phyloP scores from a whole-genome alignment of 371 early-diverging fungal genomes.

The Mortierella sp. region DNA sequence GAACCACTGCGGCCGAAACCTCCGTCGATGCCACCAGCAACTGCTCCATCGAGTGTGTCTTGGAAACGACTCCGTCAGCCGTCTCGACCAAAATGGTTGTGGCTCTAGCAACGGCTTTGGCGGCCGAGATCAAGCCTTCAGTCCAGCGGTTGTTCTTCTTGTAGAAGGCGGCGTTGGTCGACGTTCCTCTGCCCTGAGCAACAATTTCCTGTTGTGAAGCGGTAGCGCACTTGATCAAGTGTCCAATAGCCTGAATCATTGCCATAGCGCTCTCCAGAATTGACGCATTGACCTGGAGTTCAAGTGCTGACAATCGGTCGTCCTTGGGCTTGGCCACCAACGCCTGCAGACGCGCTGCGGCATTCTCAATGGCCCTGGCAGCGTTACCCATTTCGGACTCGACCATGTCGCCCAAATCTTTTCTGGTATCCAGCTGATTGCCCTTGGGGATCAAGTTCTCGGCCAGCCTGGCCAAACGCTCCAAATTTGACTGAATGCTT shows the following conservation, averaged over 20 bases:
- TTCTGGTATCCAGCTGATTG: slow-evolving; percentile 58
- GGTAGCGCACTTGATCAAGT: slow-evolving; percentile 94
- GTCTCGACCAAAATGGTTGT: slow-evolving; percentile 93
- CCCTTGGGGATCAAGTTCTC: slow-evolving; percentile 78
- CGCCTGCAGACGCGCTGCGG: slow-evolving; percentile 82
- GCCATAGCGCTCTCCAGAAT: slow-evolving; percentile 92
- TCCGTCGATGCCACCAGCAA: slow-evolving; percentile 96
- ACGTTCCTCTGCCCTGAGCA: slow-evolving; percentile 87
- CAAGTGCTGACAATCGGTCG: slow-evolving; percentile 73
- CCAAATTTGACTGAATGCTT: slow-evolving; percentile 78
- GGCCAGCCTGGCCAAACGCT: slow-evolving; percentile 76
- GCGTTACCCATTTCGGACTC: slow-evolving; percentile 95
- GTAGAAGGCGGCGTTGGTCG: slow-evolving; percentile 93
- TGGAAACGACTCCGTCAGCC: slow-evolving; percentile 95
- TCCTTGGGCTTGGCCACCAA: slow-evolving; percentile 82
- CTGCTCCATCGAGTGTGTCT: slow-evolving; percentile 91
- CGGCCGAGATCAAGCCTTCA: slow-evolving; percentile 97
- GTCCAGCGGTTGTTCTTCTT: slow-evolving; percentile 99
- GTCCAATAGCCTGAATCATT: slow-evolving; percentile 93
- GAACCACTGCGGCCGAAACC: slow-evolving; percentile 95
- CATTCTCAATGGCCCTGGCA: slow-evolving; percentile 92
- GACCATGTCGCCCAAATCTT: slow-evolving; percentile 90
- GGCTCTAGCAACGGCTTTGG: slow-evolving; percentile 93
- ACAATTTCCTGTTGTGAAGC: slow-evolving; percentile 97
- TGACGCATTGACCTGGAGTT: slow-evolving; percentile 91